Evolutionary conservation across 768 basidiomycete species (phyloP), one percentile per base, ranked within the genome.

Genomic region (Rhodocollybia butyracea): DNA sequence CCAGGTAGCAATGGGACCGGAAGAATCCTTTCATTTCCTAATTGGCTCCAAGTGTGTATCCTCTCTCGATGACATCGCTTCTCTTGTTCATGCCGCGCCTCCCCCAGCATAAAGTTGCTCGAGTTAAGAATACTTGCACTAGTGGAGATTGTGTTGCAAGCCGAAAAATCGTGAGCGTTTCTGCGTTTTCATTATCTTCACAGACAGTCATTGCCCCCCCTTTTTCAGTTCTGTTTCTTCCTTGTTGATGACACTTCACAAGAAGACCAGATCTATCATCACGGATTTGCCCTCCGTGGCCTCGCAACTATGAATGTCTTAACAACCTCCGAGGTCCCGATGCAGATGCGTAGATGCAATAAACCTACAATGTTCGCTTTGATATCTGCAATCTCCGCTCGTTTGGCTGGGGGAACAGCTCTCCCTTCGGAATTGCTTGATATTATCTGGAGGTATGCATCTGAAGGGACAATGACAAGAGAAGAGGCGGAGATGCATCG

Each of bases 321-420:
- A 6, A 51, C 51, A 12, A 51, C 51, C 5, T 51, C 51, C 51
- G 51, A 51, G n/a, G 27, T 51, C 15, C 51, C 51, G n/a, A 39
- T 24, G 13, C 51, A 51, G 38, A 40, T 17, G 51, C 34, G 19
- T 5, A 39, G 26, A 27, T 17, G 26, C 26, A 51, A 51, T 40
- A 29, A 31, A 22, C 51, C 51, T 11, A 50, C 47, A 19, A 32
- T 36, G 6, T 31, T 22, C n/a, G 47, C 36, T 5, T 19, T 50
- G 12, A 8, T 50, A 29, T n/a, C 17, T 30, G 24, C 15, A 11
- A 24, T 50, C 19, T 34, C 47, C 31, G n/a, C 8, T 5, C 24
- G 22, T 8, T 19, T 50, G 19, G 34, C 47, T 5, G 31, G 31
- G 10, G 12, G n/a, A n/a, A n/a, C 13, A 34, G 31, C 13, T 7